Percentiles rank a stretch among this genome's conserved stretches.
These are phyloP conservation scores for Yamagishiella unicocca DNA, from an alignment of 139 green algal genomes.

Conservation along the genomic window DNA sequence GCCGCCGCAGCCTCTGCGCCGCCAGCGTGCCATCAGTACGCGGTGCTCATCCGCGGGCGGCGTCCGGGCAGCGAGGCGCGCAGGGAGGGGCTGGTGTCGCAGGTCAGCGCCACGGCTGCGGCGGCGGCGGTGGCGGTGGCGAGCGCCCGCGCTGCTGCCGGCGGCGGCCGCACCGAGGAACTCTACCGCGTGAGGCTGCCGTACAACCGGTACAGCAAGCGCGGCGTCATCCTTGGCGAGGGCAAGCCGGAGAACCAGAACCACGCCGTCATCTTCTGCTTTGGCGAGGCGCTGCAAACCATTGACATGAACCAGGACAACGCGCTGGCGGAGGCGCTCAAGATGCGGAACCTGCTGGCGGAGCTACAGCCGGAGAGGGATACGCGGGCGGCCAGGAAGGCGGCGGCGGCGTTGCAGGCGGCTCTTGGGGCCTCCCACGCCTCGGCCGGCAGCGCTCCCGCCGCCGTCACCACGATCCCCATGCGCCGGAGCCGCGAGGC, in stretches of 20 bases:
- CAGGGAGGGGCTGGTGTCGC: too few species aligned
- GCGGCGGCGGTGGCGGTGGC: background rate
- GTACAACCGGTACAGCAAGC: constrained; percentile 51
- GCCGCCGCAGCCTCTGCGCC: background rate
- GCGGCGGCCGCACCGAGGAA: constrained; percentile 37
- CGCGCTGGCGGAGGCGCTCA: constrained; percentile 85
- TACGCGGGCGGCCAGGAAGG: background rate
- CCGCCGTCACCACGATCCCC: too few species aligned
- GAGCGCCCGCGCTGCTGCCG: background rate
- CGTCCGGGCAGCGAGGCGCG: background rate
- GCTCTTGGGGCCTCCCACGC: background rate
- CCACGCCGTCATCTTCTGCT: constrained; percentile 81
- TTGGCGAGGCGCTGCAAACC: constrained; percentile 80
- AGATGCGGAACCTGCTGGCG: constrained; percentile 74
- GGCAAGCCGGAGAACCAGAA: constrained; percentile 93
- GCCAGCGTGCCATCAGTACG: background rate
- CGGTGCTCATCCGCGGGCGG: constrained; percentile 34
- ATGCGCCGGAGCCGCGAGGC: too few species aligned
- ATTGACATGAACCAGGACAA: constrained; percentile 94
- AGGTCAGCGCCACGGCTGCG: too few species aligned
- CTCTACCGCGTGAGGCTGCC: constrained; percentile 75
- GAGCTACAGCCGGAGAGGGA: constrained; percentile 1
- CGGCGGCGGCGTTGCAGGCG: background rate
- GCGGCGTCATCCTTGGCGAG: constrained; percentile 75
- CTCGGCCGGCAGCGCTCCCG: too few species aligned